phyloP scores from a whole-genome alignment of 2,329 filamentous ascomycete species.

The Xylariaceae sp. region DNA sequence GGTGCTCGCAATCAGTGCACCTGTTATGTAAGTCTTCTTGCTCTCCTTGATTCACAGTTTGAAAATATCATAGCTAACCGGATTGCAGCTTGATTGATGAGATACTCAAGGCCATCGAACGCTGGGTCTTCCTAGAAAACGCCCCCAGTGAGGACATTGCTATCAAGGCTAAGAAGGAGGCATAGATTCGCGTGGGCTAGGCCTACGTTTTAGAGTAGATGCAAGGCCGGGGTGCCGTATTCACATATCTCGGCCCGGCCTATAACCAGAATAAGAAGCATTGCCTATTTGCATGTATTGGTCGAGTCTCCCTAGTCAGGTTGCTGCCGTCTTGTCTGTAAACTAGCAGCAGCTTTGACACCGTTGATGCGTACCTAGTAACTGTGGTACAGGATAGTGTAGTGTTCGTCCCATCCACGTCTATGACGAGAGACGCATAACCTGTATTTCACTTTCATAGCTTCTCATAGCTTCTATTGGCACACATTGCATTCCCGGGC shows the following conservation, averaged over 20 bases:
- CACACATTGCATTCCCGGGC: constrained; percentile 4
- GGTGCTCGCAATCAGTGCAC: constrained; percentile 79
- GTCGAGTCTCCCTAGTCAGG: background rate
- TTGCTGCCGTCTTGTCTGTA: constrained; percentile 1
- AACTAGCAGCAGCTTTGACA: constrained; percentile 9
- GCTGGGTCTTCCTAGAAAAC: constrained; percentile 57
- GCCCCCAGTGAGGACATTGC: constrained; percentile 33
- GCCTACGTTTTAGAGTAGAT: constrained; percentile 28
- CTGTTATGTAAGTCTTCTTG: constrained; percentile 71
- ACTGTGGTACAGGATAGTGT: constrained; percentile 25
- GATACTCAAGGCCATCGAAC: constrained; percentile 71
- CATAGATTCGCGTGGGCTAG: constrained; percentile 29
- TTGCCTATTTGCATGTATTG: constrained; percentile 5
- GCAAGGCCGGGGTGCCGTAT: constrained; percentile 28
- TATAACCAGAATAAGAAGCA: constrained; percentile 13
- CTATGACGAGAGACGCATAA: constrained; percentile 9
- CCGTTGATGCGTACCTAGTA: constrained; percentile 5
- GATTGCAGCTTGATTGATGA: constrained; percentile 69
- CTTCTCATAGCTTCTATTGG: constrained; percentile 1
- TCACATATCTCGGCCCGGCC: constrained; percentile 3
- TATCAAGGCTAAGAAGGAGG: constrained; percentile 48
- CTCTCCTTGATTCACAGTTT: too few relatives aligned
- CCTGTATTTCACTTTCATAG: background rate
- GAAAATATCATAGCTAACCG: constrained; percentile 19
- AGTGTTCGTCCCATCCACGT: constrained; percentile 14